phyloP scores from a whole-genome alignment of 352 stramenopile species.

The Phytophthora crassamura region DNA sequence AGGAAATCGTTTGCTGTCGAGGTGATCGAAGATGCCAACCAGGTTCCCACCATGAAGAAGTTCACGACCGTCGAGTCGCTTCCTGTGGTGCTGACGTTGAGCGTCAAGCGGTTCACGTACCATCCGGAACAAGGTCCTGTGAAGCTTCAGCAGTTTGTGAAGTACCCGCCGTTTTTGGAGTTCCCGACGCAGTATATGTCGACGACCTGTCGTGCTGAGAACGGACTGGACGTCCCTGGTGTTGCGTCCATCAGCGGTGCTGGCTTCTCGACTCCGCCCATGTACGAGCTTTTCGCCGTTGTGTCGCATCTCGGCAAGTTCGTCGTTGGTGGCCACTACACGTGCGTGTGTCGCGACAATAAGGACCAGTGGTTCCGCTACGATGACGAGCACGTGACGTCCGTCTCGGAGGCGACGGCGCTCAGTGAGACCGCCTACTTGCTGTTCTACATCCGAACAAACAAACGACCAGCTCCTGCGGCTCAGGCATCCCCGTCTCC shows the following conservation, averaged over 20 bases:
- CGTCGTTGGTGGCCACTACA: slow-evolving; percentile 86
- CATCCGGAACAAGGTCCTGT: slow-evolving; percentile 78
- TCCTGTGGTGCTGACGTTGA: slow-evolving; percentile 80
- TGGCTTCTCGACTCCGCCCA: slow-evolving; percentile 49
- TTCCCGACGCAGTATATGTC: slow-evolving; percentile 80
- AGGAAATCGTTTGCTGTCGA: slow-evolving; percentile 76
- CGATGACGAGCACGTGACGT: slow-evolving; percentile 83
- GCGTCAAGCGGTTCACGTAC: slow-evolving; percentile 89
- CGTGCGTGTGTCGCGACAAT: slow-evolving; percentile 84
- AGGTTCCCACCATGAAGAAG: slow-evolving; percentile 67
- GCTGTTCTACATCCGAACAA: slow-evolving; percentile 82
- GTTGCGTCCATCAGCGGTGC: slow-evolving; percentile 21
- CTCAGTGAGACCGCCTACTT: slow-evolving; percentile 81
- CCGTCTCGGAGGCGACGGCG: slow-evolving; percentile 73
- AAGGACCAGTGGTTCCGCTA: slow-evolving; percentile 90
- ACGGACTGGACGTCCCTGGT: slow-evolving; percentile 33
- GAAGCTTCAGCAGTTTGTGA: slow-evolving; percentile 87
- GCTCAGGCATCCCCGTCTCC: slow-evolving; percentile 19
- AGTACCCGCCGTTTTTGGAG: slow-evolving; percentile 75
- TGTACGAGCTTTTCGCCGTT: slow-evolving; percentile 87
- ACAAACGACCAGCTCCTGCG: slow-evolving; percentile 34
- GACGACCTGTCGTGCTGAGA: slow-evolving; percentile 62
- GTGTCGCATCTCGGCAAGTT: slow-evolving; percentile 85
- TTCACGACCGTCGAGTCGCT: slow-evolving; percentile 77
- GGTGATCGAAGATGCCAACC: slow-evolving; percentile 67